Evolutionary conservation across 2,329 filamentous ascomycete genomes (phyloP), one percentile per base, ranked within the genome.

Genomic region (Aureobasidium pullulans): DNA sequence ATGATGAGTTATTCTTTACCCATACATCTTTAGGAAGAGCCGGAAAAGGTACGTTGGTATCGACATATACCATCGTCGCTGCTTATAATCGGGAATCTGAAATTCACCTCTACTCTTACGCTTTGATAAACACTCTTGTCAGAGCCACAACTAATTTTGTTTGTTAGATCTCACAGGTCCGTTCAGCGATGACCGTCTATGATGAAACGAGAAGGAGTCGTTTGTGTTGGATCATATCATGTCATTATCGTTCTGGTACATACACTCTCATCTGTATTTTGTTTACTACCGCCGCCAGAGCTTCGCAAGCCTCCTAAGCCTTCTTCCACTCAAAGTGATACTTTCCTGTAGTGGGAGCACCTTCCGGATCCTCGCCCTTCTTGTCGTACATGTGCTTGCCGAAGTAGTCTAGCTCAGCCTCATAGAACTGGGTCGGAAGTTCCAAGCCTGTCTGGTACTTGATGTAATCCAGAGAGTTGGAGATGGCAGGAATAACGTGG

Each of bases 371-470:
- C 34, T 85, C 81, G 1, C 77, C 77, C 63, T 80, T 80, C 62
- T 78, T 75, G 67, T 88, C 84, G 67, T 82, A 89, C 73, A 81
- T 82, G 69, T 89, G 85, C 39, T 79, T 78, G 0, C 86, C 86
- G 68, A 89, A 89, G 66, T 84, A 88, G 67, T 89, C 85, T 69
- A 89, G 73, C 73, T 89, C 80, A 0, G 85, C 85, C 71, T 89
- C 85, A 73, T 86, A 85, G 67, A 89, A 88, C 60, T 81, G 79
- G 4, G 85, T 88, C 0, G 86, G 86, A 34, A 89, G 69, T 61
- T 80, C 78, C 3, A 79, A 81, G 15, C 80, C 81, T 1, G 78
- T 81, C 31, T 77, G 77, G 57, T 85, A 85, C 71, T 89, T 89
- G 65, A 85, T 72, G 66, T 86, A 88, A 64, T 89, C 86, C 57